Evolutionary conservation across 208 protist species (phyloP), one percentile per base, ranked within the genome.

Genomic region (Herpetomonas muscarum): DNA sequence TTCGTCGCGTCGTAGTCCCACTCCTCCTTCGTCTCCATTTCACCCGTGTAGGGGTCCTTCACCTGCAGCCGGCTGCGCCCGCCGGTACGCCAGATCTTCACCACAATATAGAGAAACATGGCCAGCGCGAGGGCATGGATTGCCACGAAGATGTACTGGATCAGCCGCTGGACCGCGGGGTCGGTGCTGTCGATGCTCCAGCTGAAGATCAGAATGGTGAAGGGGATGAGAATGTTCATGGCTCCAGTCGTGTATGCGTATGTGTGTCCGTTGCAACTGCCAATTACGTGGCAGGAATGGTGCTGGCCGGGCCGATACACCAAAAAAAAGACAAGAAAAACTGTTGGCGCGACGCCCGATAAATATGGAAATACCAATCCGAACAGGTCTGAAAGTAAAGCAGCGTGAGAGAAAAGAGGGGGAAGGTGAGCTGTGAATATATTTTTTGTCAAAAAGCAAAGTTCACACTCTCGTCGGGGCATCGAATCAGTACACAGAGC

Each of bases 131-230:
- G 41, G 15, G 37, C 71, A 48, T 93, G 86, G 3, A 89, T 72
- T 10, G 60, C 51, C 34, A 70, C 30, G 66, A 92, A 96, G 55
- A 77, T 13, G 29, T 74, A 68, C 25, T 53, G 55, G 37, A 92
- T 79, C 39, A 68, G 45, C 19, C 49, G 24, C 62, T 90, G 77
- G 28, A 80, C 60, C 9, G 65, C 63, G 1, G 90, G 86, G 66
- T 93, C 85, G 21, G 72, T 90, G 55, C 54, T 74, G 74, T 96
- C 90, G 26, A 96, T 64, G 50, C 82, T 90, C 82, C 87, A 92
- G 69, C 65, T 79, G 26, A 90, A 24, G 30, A 94, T 41, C 32
- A 94, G 52, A n/a, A 85, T 76, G 4, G 74, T 74, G 45, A 90
- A 50, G 9, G 74, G 67, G 1, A 87, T n/a, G 37, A 94, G 34